Base-by-base conservation (phyloP, 192 early-diverging fungal species). In the Allomyces arbusculus region DNA sequence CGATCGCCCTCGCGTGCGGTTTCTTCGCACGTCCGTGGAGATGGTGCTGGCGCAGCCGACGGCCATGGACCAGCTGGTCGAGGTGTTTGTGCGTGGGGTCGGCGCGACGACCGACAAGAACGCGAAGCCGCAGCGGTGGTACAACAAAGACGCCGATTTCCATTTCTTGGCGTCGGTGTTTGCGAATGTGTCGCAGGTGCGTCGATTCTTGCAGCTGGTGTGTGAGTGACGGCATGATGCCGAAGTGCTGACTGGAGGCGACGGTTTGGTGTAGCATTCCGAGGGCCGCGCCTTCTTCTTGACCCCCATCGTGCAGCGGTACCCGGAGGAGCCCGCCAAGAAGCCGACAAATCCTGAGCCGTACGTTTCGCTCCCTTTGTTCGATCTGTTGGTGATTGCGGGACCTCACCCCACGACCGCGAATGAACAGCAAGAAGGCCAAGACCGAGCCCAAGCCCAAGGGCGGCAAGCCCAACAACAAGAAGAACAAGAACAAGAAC, bases 91-190 rank as follows among this genome's bases (percentile, higher is more conserved):
- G 65, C 85, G 83, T 64, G 92, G 90, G 28, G 86, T 86, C 67
- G 80, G 85, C 50, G 50, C 12, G 2, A 20, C 50, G 16, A n/a
- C 50, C 50, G 20, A 14, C 50, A n/a, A 14, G 50, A n/a, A 20
- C 50, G 50, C 16, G 2, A n/a, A n/a, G 16, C 50, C 12, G 16
- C 20, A 14, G 50, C 50, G 50, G 16, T 58, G 50, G 50, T 91
- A 88, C 76, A 95, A 97, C 72, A 79, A 83, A 61, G 68, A 83
- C 50, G 91, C 92, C 26, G 79, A 82, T 24, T 95, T 77, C 69
- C 75, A 90, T 58, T 95, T 91, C 66, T 80, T 98, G 69, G 87
- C 88, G 25, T 90, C 89, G 50, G 92, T 96, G 12, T 94, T 98
- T 79, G 91, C 91, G 19, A 91, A 95, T 61, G 70, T 95, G 26